phyloP scores from a whole-genome alignment of 2,329 filamentous ascomycete species.

The Cercospora zeina region DNA sequence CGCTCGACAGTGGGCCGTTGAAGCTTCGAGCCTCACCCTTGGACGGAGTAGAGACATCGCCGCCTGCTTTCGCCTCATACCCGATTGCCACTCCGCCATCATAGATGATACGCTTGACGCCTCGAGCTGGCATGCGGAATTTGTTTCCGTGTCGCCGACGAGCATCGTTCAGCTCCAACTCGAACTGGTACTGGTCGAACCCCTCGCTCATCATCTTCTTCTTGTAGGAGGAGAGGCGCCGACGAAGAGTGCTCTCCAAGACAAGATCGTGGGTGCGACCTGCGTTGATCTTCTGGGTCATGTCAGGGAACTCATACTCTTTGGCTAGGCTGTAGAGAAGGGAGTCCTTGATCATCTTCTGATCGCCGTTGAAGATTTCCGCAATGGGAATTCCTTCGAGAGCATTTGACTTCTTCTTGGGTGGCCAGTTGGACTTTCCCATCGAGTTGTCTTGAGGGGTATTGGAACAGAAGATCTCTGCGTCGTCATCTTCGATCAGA shows the following conservation, averaged over 20 bases:
- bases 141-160: neutral
- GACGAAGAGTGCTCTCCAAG: neutral
- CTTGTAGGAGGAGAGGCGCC: neutral
- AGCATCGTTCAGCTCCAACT: neutral
- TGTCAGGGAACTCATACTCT: neutral
- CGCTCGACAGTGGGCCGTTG: neutral
- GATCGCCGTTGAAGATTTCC: neutral
- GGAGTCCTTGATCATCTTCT: neutral
- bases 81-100: neutral
- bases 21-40: neutral
- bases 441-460: neutral
- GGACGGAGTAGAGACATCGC: neutral
- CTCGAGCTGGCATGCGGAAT: neutral
- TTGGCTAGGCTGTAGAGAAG: neutral
- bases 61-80: neutral
- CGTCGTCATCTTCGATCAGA: neutral
- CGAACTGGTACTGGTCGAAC: neutral
- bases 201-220: neutral
- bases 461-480: neutral
- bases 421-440: neutral
- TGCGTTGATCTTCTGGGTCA: neutral
- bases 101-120: neutral
- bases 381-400: neutral
- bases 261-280: neutral
- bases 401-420: neutral